These are phyloP conservation scores for Cyberlindnera meyerae DNA, from an alignment of 805 yeast species.

Conservation along the genomic window DNA sequence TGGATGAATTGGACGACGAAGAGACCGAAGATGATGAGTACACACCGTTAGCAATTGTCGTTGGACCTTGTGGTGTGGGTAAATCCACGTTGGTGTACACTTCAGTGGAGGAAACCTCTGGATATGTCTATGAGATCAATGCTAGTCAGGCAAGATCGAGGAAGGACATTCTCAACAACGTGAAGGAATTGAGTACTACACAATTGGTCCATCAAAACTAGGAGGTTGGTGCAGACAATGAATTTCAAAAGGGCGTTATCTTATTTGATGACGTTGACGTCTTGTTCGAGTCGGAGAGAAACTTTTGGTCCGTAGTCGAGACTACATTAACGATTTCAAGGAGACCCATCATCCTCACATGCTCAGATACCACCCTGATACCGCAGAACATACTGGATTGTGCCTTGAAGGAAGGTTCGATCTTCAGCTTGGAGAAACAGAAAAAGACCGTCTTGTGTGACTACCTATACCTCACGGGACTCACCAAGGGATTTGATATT, in stretches of 20 bases:
- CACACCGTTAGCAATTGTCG: slow-evolving; percentile 59
- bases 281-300: slow-evolving; percentile 66
- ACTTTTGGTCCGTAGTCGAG: slow-evolving; percentile 72
- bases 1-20: slow-evolving; percentile 18
- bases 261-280: slow-evolving; percentile 84
- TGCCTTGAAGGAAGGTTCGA: slow-evolving; percentile 39
- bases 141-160: slow-evolving; percentile 68
- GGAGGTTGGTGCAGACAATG: slow-evolving; percentile 9
- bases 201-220: slow-evolving; percentile 58
- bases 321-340: slow-evolving; percentile 56
- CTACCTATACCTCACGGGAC: slow-evolving; percentile 39
- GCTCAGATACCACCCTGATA: slow-evolving; percentile 42
- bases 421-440: slow-evolving; percentile 28
- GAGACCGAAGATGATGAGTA: slow-evolving; percentile 31
- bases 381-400: slow-evolving; percentile 45
- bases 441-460: slow-evolving; percentile 20
- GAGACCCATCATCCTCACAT: slow-evolving; percentile 68
- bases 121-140: slow-evolving; percentile 79
- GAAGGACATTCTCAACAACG: slow-evolving; percentile 57
- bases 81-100: slow-evolving; percentile 74
- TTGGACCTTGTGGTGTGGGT: slow-evolving; percentile 73
- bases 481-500: slow-evolving; percentile 33
- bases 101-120: slow-evolving; percentile 53
- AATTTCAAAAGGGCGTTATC: slow-evolving; percentile 59
- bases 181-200: slow-evolving; percentile 80